Evolutionary conservation across 2,329 filamentous ascomycete genomes (phyloP).

Genomic region (Ophiosphaerella herpotricha): DNA sequence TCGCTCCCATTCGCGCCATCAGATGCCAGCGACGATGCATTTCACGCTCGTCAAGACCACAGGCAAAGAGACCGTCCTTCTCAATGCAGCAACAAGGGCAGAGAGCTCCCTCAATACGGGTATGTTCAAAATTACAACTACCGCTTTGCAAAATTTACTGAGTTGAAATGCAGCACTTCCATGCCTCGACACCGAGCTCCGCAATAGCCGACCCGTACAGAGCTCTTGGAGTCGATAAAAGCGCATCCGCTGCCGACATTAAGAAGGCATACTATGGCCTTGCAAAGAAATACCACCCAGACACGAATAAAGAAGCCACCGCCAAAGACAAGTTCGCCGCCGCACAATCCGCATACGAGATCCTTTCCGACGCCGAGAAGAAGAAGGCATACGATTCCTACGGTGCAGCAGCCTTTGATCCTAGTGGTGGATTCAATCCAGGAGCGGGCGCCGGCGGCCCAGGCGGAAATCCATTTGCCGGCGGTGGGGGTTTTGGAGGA

Average conservation of each 20-base stretch:
- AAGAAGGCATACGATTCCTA: slow-evolving; percentile 90
- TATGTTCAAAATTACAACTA: slow-evolving; percentile 14
- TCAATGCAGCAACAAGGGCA: slow-evolving; percentile 18
- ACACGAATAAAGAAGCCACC: slow-evolving; percentile 93
- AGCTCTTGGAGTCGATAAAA: slow-evolving; percentile 81
- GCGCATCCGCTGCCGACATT: slow-evolving; percentile 82
- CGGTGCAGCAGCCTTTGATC: slow-evolving; percentile 75
- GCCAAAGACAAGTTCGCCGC: slow-evolving; percentile 95
- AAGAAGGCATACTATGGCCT: slow-evolving; percentile 98
- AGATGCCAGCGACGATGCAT: slow-evolving; percentile 37
- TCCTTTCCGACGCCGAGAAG: slow-evolving; percentile 91
- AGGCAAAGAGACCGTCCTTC: slow-evolving; percentile 31
- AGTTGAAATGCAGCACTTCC: slow-evolving; percentile 35
- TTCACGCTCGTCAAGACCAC: slow-evolving; percentile 31
- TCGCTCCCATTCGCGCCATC: slow-evolving; percentile 38
- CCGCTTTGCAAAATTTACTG: too few relatives aligned
- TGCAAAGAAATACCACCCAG: slow-evolving; percentile 96
- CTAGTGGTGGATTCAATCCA: slow-evolving; percentile 76
- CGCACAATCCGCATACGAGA: slow-evolving; percentile 90
- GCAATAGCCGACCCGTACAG: slow-evolving; percentile 78
- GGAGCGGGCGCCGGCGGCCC: slow-evolving; percentile 64
- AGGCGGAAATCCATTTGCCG: slow-evolving; percentile 67
- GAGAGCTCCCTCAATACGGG: slow-evolving; percentile 35
- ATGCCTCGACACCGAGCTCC: slow-evolving; percentile 62
- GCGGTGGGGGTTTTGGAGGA: slow-evolving; percentile 47